Evolutionary conservation across 164 flowering plant species (phyloP).

Genomic region (Taxillus chinensis): DNA sequence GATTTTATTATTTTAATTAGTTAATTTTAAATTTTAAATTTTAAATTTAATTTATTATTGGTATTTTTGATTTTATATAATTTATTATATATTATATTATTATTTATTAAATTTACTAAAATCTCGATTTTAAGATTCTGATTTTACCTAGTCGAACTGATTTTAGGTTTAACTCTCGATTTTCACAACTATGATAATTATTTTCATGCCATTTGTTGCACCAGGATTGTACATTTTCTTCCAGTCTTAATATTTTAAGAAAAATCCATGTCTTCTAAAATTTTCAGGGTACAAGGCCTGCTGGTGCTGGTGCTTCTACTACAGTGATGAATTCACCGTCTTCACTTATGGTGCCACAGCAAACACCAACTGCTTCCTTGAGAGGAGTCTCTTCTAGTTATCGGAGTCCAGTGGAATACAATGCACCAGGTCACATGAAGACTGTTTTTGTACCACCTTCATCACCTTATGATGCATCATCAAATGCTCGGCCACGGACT

Average conservation of each 20-base stretch:
- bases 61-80: too few species aligned
- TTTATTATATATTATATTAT: too few species aligned
- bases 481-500: constrained; percentile 29
- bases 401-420: constrained; percentile 40
- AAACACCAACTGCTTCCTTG: constrained; percentile 34
- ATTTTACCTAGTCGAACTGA: too few species aligned
- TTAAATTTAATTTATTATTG: too few species aligned
- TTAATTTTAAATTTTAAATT: too few species aligned
- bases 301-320: constrained; percentile 27
- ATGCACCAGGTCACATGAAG: constrained; percentile 35
- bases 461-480: constrained; percentile 38
- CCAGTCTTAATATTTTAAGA: constrained; percentile 5
- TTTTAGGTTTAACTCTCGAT: too few species aligned
- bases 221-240: background rate
- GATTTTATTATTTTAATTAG: too few species aligned
- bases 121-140: too few species aligned
- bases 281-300: constrained; percentile 44
- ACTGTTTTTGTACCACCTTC: constrained; percentile 40
- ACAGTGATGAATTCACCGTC: constrained; percentile 31
- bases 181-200: too few species aligned
- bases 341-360: constrained; percentile 37
- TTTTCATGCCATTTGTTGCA: too few species aligned
- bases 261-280: constrained; percentile 5
- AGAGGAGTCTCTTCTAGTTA: constrained; percentile 47
- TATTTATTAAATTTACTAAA: too few species aligned